Percentiles rank a stretch among this genome's conserved stretches.
phyloP scores from a whole-genome alignment of 495 filamentous ascomycete species.

The Podospora conica region DNA sequence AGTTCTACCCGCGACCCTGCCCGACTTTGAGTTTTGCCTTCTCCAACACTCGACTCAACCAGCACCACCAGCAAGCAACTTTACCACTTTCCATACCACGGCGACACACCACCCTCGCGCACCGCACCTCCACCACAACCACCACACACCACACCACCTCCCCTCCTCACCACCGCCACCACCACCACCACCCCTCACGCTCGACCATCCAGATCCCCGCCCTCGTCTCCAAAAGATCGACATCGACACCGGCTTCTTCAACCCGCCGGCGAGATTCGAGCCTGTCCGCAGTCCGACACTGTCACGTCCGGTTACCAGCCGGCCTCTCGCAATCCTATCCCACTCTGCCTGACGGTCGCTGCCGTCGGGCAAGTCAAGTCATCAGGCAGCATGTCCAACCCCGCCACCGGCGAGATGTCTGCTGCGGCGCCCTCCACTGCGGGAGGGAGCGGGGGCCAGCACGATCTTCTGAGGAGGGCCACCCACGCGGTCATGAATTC shows the following conservation, averaged over 20 bases:
- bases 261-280: not conserved
- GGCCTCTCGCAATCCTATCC: slow-evolving; percentile 10
- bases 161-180: not conserved
- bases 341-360: slow-evolving; percentile 18
- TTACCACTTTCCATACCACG: no score
- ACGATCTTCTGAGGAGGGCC: slow-evolving; percentile 49
- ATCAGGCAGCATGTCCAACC: slow-evolving; percentile 31
- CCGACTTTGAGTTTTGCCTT: not conserved
- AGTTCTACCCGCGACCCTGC: no score
- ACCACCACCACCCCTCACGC: not conserved
- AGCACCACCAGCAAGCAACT: no score
- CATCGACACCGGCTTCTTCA: not conserved
- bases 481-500: slow-evolving; percentile 51
- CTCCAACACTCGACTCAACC: not conserved
- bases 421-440: slow-evolving; percentile 14
- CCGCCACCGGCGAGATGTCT: slow-evolving; percentile 18
- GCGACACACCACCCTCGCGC: no score
- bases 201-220: not conserved
- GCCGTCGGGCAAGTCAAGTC: slow-evolving; percentile 12
- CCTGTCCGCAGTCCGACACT: not conserved
- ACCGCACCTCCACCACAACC: no score
- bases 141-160: not conserved
- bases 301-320: slow-evolving; percentile 9
- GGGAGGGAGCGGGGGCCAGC: slow-evolving; percentile 27
- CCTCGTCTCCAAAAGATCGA: not conserved